Evolutionary conservation across 129 eudicot species (phyloP).

Genomic region (Heracleum sosnowskyi): DNA sequence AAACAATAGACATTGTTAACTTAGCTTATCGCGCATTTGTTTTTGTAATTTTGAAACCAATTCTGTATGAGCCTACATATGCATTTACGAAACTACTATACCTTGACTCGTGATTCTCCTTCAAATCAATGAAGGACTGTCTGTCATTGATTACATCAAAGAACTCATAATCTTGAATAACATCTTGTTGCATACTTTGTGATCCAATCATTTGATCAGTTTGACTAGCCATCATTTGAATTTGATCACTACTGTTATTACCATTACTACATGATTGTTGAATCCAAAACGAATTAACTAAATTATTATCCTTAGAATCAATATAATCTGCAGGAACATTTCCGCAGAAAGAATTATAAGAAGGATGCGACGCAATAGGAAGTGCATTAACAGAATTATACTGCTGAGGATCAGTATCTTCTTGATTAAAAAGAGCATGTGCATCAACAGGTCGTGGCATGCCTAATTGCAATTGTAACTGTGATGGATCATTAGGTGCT

Average conservation of each 20-base stretch:
- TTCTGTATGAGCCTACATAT: too few relatives aligned
- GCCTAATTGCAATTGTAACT: constrained; percentile 51
- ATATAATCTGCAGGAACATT: constrained; percentile 17
- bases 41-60: not conserved
- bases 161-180: constrained; percentile 46
- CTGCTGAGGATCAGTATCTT: constrained; percentile 21
- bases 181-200: constrained; percentile 36
- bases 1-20: constrained; percentile 7
- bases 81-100: constrained; percentile 4
- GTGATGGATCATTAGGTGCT: constrained; percentile 26
- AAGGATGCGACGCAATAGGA: constrained; percentile 21
- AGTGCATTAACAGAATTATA: constrained; percentile 22
- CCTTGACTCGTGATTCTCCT: constrained; percentile 65
- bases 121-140: constrained; percentile 62
- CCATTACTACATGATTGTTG: constrained; percentile 31
- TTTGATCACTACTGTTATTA: constrained; percentile 16
- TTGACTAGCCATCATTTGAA: constrained; percentile 23
- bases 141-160: constrained; percentile 79
- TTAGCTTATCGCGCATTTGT: not conserved
- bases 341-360: constrained; percentile 21
- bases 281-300: constrained; percentile 41
- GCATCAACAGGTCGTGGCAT: constrained; percentile 34
- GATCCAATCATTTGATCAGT: constrained; percentile 29
- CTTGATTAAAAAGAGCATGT: constrained; percentile 27
- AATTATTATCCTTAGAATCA: constrained; percentile 41